Base-by-base conservation (phyloP, 352 stramenopile species). In the Blastocystis sp. region DNA sequence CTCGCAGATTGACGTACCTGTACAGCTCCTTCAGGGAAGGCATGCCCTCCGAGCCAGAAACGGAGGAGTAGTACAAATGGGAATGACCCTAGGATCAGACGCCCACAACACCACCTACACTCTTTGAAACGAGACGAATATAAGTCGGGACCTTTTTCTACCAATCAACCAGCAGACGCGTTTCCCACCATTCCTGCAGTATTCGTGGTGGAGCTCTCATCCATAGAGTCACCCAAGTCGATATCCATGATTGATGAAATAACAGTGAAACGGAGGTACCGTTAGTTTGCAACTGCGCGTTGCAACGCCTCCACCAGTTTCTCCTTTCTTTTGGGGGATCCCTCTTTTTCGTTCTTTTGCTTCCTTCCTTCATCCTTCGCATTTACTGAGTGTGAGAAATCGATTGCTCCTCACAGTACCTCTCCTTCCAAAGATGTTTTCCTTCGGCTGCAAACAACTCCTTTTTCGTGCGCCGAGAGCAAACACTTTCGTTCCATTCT, bases 31-130 rank as follows among this genome's bases (percentile, higher is more conserved):
- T 21, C 36, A 84, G 56, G 16, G 71, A 84, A 67, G 71, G 71
- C 71, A 84, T 84, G 32, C 71, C 71, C 72, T 46, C 40, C 3
- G 71, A 67, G 18, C 44, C 56, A 53, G 71, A 57, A 36, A 34
- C 16, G 29, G 71, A 84, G 9, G 71, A 84, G 27, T 84, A 84
- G 27, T 84, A 84, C 38, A 84, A 27, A 67, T 84, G 71, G 44
- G 71, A 69, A 51, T 84, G 36, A 27, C 71, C 71, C 71, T 84
- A 51, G 1, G 6, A 24, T 53, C 32, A 51, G 7, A 34, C n/a
- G 4, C 36, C 2, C 24, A 27, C 3, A 49, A 32, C 0, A 75
- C 3, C 16, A 38, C 0, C 32, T 75, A 75, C 63, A 29, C 48
- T 75, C 63, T 75, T 75, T 54, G 63, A 75, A 29, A 75, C 42